Base-by-base conservation (phyloP, 352 stramenopile species). In the Phytophthora citricola region DNA sequence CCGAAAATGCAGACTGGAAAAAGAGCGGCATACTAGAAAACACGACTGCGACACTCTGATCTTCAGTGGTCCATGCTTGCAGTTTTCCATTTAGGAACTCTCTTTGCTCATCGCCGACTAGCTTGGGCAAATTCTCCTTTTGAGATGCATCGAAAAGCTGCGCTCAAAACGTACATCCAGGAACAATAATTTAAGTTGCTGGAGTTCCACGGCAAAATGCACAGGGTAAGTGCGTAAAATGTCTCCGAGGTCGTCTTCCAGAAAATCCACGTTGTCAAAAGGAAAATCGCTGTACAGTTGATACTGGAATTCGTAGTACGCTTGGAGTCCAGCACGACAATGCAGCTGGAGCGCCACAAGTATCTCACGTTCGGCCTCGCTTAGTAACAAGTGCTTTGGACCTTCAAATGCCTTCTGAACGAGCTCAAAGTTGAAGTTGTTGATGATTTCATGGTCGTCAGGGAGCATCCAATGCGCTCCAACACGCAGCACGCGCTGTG, bases 401-500 rank as follows among this genome's bases (percentile, higher is more conserved):
- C 24, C 24, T 3, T 41, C 17, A 60, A 85, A 79, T 10, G 70
- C 62, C 5, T 71, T 71, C 14, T 81, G 58, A 14, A 84, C 69
- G 8, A 67, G 48, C 53, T 78, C 71, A 17, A 69, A 69, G 57
- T 89, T 92, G 58, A 90, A 74, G 55, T 93, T 93, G 71, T 92
- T 93, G 55, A 86, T 60, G 15, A 93, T 71, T 41, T 93, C 85
- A 58, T 93, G 85, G 66, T 93, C 85, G 51, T 93, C 85, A 1
- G 85, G 81, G 4, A 92, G 47, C 85, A 93, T 93, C 84, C 82
- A 92, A 56, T 92, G 83, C 11, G 85, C 85, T 26, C 85, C 85
- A 4, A 61, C 43, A 2, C 85, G 82, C 3, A 92, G 60, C 51
- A 90, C 76, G n/a, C 69, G 70, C 51, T 91, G 82, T 0, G 75